These are phyloP conservation scores for Phaeosphaeria sp. DNA, from an alignment of 2,329 filamentous ascomycete genomes.

Conservation along the genomic window DNA sequence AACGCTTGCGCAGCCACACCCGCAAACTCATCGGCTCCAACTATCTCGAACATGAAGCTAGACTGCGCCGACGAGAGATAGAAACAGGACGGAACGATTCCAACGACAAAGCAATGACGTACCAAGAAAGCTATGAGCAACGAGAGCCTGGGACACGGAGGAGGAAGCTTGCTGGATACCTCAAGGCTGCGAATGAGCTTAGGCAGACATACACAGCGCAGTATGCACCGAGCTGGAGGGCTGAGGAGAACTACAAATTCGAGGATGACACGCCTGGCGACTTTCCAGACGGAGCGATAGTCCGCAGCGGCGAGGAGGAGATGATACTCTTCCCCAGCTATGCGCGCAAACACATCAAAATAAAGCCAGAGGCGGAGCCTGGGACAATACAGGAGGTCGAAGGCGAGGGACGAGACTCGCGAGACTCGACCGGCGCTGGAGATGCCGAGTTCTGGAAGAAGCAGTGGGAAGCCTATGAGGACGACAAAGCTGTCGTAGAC, in stretches of 20 bases:
- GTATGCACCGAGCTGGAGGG: slow-evolving; percentile 57
- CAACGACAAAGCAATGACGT: slow-evolving; percentile 32
- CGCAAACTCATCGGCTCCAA: slow-evolving; percentile 34
- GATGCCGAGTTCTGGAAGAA: slow-evolving; percentile 78
- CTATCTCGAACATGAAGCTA: slow-evolving; percentile 44
- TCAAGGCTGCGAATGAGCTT: slow-evolving; percentile 75
- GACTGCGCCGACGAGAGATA: slow-evolving; percentile 40
- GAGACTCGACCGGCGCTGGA: slow-evolving; percentile 56
- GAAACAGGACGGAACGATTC: slow-evolving; percentile 25
- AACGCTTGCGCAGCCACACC: slow-evolving; percentile 42
- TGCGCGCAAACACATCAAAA: slow-evolving; percentile 72
- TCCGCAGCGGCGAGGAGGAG: slow-evolving; percentile 81
- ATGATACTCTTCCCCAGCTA: slow-evolving; percentile 97
- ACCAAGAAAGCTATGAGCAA: slow-evolving; percentile 48
- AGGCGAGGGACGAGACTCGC: slow-evolving; percentile 50
- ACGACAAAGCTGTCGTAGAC: slow-evolving; percentile 86
- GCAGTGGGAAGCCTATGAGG: slow-evolving; percentile 81
- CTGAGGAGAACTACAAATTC: slow-evolving; percentile 53
- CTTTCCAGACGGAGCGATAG: slow-evolving; percentile 85
- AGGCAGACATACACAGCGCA: slow-evolving; percentile 70
- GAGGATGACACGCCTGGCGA: slow-evolving; percentile 69
- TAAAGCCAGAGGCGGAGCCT: slow-evolving; percentile 46
- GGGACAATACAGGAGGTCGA: slow-evolving; percentile 47
- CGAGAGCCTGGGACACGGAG: slow-evolving; percentile 74
- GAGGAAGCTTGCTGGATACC: slow-evolving; percentile 76